These are phyloP conservation scores for Capsicum baccatum DNA, from an alignment of 257 asterid genomes.

Conservation along the genomic window DNA sequence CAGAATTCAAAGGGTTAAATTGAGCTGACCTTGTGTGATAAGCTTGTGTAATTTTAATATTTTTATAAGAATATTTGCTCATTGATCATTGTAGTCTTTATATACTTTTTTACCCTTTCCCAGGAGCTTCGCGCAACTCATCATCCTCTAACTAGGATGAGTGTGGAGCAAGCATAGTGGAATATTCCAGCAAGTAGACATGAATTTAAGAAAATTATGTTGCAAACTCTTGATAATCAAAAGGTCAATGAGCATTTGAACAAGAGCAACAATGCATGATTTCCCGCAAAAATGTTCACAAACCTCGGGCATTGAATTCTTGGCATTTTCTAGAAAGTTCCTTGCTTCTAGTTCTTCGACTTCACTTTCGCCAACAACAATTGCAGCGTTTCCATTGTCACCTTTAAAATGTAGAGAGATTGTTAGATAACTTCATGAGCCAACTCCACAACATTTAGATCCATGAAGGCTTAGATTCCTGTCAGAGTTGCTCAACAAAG, in stretches of 20 bases:
- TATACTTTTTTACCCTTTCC: neutral
- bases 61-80: neutral
- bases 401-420: constrained; percentile 25
- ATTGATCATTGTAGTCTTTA: neutral
- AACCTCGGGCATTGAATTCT: constrained; percentile 28
- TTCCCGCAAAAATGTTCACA: neutral
- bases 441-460: constrained; percentile 19
- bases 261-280: neutral
- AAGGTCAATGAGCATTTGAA: neutral
- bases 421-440: neutral
- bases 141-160: neutral
- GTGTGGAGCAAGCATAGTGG: neutral
- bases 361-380: constrained; percentile 25
- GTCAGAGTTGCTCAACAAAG: neutral
- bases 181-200: neutral
- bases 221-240: neutral
- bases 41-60: neutral
- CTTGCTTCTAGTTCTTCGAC: constrained; percentile 20
- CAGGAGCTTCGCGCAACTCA: neutral
- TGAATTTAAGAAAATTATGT: neutral
- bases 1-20: neutral
- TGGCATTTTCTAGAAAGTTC: neutral
- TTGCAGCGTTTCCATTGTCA: constrained; percentile 17
- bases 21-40: neutral
- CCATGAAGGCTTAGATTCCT: neutral